These are phyloP conservation scores for Orbilia quercus DNA, from an alignment of 2,329 filamentous ascomycete species.

Conservation along the genomic window DNA sequence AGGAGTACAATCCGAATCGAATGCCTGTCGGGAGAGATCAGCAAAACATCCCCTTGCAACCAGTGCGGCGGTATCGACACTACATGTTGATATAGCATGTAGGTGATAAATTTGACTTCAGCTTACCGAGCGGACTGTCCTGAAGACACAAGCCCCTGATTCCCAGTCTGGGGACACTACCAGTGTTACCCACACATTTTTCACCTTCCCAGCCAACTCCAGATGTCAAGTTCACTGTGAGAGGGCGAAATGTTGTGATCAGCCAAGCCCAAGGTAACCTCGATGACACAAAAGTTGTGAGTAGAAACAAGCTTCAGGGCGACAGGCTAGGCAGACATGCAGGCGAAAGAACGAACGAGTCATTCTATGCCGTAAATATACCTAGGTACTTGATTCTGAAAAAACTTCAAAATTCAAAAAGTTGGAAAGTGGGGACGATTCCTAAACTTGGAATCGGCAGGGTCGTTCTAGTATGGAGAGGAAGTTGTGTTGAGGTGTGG, in stretches of 20 bases:
- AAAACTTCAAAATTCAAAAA: conserved; percentile 7
- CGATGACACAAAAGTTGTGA: conserved; percentile 33
- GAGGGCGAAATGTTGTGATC: background rate
- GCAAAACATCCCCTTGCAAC: conserved; percentile 22
- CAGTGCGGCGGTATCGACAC: conserved; percentile 62
- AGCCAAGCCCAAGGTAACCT: conserved; percentile 17
- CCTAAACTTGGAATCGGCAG: conserved; percentile 50
- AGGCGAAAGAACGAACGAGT: conserved; percentile 48
- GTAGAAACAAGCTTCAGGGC: conserved; percentile 25
- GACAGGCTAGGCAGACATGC: conserved; percentile 52
- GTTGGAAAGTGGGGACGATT: conserved; percentile 53
- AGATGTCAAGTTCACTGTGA: conserved; percentile 68
- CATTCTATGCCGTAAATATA: conserved; percentile 31
- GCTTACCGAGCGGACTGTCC: conserved; percentile 67
- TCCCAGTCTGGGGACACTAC: conserved; percentile 54
- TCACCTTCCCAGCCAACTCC: conserved; percentile 69
- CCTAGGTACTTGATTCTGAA: background rate
- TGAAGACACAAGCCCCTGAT: conserved; percentile 67
- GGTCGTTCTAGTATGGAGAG: background rate
- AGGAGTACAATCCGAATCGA: conserved; percentile 61
- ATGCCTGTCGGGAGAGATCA: conserved; percentile 42
- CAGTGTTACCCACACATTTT: conserved; percentile 65
- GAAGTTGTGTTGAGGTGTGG: conserved; percentile 47
- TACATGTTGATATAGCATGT: conserved; percentile 64
- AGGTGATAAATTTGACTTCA: conserved; percentile 11